Percentiles rank a stretch among this genome's conserved stretches.
Conservation (phyloP, 2,329 filamentous ascomycete species). For the Macrophomina pseudophaseolina region DNA sequence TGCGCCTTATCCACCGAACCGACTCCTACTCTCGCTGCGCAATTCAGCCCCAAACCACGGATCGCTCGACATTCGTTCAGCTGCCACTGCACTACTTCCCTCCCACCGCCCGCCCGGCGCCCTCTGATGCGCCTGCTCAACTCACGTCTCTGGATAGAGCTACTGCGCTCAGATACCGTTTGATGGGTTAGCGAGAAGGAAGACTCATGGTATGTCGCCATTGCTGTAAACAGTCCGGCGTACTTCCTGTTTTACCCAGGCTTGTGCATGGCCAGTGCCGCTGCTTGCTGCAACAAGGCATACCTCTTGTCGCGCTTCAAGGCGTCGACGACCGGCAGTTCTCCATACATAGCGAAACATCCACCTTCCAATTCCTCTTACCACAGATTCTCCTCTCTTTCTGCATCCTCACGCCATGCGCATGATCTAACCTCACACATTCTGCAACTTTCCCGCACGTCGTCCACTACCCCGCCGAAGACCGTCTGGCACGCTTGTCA, state of each 20-base stretch:
- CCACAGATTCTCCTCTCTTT: not conserved
- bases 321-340: not conserved
- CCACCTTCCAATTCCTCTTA: constrained; percentile 17
- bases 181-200: constrained; percentile 10
- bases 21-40: not conserved
- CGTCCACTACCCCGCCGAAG: not conserved
- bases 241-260: not conserved
- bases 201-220: constrained; percentile 3
- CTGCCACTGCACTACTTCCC: not conserved
- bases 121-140: constrained; percentile 8
- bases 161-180: not conserved
- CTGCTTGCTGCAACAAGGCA: constrained; percentile 5
- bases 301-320: constrained; percentile 9
- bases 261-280: not conserved
- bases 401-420: not conserved
- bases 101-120: not conserved
- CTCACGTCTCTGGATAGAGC: constrained; percentile 7
- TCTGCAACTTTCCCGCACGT: not conserved
- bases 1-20: not conserved
- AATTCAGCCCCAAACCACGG: not conserved
- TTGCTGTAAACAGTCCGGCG: not conserved
- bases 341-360: not conserved
- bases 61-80: not conserved
- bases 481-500: not conserved
- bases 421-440: not conserved